A percentile compares a stretch with the other conserved stretches of the same genome.
Conservation (phyloP, 768 basidiomycete species). For the Panaeolus papilionaceus region DNA sequence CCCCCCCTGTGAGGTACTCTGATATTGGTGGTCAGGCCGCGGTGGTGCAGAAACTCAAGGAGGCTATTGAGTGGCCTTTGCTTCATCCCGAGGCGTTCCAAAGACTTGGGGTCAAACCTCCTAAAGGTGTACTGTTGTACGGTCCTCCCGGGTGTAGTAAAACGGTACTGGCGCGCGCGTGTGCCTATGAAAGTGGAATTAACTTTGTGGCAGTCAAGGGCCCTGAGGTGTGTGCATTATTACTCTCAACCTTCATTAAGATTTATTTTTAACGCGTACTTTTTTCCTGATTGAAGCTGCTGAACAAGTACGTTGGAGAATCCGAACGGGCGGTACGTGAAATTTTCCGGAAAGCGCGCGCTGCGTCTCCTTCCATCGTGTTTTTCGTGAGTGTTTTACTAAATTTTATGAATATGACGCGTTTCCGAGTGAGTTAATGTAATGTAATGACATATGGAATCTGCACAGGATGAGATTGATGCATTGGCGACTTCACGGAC, state of each 20-base stretch:
- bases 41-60: constrained; percentile 85
- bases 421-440: constrained; percentile 12
- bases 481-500: constrained; percentile 85
- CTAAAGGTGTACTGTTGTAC: constrained; percentile 90
- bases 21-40: constrained; percentile 89
- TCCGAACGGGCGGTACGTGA: constrained; percentile 95
- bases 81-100: constrained; percentile 86
- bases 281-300: constrained; percentile 58
- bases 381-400: constrained; percentile 80
- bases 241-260: constrained; percentile 1
- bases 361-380: constrained; percentile 93
- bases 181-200: constrained; percentile 92
- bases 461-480: constrained; percentile 92
- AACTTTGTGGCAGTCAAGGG: constrained; percentile 98
- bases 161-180: constrained; percentile 89
- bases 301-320: constrained; percentile 98
- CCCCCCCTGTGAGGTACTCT: constrained; percentile 79
- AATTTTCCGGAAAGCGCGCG: constrained; percentile 93
- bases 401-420: neutral
- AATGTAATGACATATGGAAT: neutral
- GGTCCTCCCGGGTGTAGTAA: constrained; percentile 99
- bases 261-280: neutral
- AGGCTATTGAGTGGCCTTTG: constrained; percentile 96
- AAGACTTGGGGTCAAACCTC: constrained; percentile 86
- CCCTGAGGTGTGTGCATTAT: constrained; percentile 73